phyloP scores from a whole-genome alignment of 2,329 filamentous ascomycete species.

The Ampelomyces quisqualis region DNA sequence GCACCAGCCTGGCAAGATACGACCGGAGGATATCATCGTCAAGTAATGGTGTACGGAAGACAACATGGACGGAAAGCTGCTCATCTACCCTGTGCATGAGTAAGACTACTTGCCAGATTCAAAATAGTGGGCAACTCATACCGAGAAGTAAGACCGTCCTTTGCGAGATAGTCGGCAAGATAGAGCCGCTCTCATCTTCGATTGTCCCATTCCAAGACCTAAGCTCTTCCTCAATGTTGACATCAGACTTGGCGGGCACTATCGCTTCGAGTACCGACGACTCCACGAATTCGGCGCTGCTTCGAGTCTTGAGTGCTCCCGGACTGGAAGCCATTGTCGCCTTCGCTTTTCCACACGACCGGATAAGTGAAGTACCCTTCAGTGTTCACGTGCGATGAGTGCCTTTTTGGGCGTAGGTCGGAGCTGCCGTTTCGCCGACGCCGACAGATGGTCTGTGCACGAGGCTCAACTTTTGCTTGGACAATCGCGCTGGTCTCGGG shows the following conservation, averaged over 20 bases:
- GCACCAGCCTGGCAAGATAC: constrained; percentile 62
- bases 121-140: constrained; percentile 45
- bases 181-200: constrained; percentile 48
- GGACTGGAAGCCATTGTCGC: constrained; percentile 22
- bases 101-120: constrained; percentile 39
- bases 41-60: constrained; percentile 64
- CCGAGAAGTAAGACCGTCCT: constrained; percentile 71
- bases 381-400: constrained; percentile 23
- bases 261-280: constrained; percentile 44
- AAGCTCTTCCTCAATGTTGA: constrained; percentile 45
- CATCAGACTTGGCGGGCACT: constrained; percentile 39
- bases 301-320: constrained; percentile 27
- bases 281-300: constrained; percentile 42
- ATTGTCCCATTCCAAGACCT: constrained; percentile 48
- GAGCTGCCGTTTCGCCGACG: constrained; percentile 2
- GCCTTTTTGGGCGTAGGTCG: constrained; percentile 6
- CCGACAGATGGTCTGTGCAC: constrained; percentile 10
- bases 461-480: constrained; percentile 10
- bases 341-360: neutral
- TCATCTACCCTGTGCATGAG: constrained; percentile 67
- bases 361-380: constrained; percentile 4
- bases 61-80: constrained; percentile 66
- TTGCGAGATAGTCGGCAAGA: constrained; percentile 60
- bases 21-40: constrained; percentile 59
- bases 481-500: constrained; percentile 2